Conservation (phyloP, 2,329 filamentous ascomycete species). For the Xylariaceae sp. region DNA sequence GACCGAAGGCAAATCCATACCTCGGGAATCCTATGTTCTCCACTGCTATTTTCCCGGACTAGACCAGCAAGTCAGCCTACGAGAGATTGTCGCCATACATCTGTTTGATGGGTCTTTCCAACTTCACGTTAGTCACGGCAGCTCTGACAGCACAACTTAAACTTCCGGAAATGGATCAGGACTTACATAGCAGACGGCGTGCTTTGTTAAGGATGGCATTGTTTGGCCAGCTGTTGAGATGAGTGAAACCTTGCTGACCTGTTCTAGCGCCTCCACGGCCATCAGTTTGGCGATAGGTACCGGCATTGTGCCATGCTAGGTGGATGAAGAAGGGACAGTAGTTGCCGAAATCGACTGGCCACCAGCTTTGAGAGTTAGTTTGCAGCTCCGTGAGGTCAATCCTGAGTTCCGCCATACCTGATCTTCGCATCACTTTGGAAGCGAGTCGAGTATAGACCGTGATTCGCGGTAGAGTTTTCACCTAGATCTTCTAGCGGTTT, state of each 20-base stretch:
- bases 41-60: conserved; percentile 77
- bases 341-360: conserved; percentile 82
- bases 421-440: too few species aligned
- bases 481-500: too few species aligned
- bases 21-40: conserved; percentile 78
- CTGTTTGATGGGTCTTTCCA: conserved; percentile 74
- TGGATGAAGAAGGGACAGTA: conserved; percentile 81
- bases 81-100: conserved; percentile 85
- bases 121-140: neutral
- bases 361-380: conserved; percentile 81
- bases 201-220: conserved; percentile 82
- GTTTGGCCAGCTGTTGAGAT: conserved; percentile 83
- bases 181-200: conserved; percentile 68
- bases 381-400: conserved; percentile 73
- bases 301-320: conserved; percentile 80
- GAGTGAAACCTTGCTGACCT: conserved; percentile 80
- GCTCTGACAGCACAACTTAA: neutral
- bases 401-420: conserved; percentile 69
- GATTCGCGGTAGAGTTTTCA: too few species aligned
- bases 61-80: conserved; percentile 75
- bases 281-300: conserved; percentile 77
- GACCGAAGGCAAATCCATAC: conserved; percentile 76
- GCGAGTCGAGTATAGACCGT: too few species aligned
- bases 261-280: conserved; percentile 76
- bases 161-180: neutral